Conservation (phyloP, 805 yeast genomes). For the Schwanniomyces pseudopolymorphus region DNA sequence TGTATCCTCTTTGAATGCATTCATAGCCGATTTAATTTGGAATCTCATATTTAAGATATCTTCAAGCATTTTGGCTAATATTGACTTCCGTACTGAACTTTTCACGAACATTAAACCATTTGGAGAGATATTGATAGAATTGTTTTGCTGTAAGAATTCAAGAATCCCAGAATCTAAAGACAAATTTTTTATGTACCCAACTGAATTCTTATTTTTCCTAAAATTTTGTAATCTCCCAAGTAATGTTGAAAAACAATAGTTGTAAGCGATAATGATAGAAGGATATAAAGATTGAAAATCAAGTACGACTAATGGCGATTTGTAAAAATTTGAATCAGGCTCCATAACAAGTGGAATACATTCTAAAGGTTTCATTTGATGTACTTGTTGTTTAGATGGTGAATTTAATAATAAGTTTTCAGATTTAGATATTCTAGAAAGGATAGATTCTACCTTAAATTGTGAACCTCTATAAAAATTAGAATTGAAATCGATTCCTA, state of each 20-base stretch:
- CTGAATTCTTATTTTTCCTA: constrained; percentile 42
- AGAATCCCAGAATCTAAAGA: constrained; percentile 56
- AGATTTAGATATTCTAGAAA: constrained; percentile 70
- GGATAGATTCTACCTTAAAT: constrained; percentile 84
- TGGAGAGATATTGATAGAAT: constrained; percentile 66
- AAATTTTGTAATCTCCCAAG: constrained; percentile 62
- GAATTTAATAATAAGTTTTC: constrained; percentile 74
- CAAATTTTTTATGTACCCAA: constrained; percentile 54
- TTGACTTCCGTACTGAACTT: constrained; percentile 61
- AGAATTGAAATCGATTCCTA: constrained; percentile 89
- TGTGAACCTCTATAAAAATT: constrained; percentile 91
- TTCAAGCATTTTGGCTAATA: constrained; percentile 78
- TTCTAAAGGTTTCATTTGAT: constrained; percentile 80
- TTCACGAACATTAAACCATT: constrained; percentile 84
- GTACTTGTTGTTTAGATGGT: constrained; percentile 79
- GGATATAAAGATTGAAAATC: constrained; percentile 96
- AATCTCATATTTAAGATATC: constrained; percentile 81
- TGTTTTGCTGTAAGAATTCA: constrained; percentile 49
- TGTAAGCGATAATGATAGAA: constrained; percentile 86
- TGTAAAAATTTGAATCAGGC: constrained; percentile 80
- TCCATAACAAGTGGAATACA: constrained; percentile 92
- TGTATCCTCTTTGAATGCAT: constrained; percentile 41
- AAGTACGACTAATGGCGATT: constrained; percentile 83
- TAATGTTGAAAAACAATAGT: constrained; percentile 78
- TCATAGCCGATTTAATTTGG: constrained; percentile 76